Evolutionary conservation across 2,329 filamentous ascomycete species (phyloP), one percentile per base, ranked within the genome.

Genomic region (Pseudohalonectria lignicola): DNA sequence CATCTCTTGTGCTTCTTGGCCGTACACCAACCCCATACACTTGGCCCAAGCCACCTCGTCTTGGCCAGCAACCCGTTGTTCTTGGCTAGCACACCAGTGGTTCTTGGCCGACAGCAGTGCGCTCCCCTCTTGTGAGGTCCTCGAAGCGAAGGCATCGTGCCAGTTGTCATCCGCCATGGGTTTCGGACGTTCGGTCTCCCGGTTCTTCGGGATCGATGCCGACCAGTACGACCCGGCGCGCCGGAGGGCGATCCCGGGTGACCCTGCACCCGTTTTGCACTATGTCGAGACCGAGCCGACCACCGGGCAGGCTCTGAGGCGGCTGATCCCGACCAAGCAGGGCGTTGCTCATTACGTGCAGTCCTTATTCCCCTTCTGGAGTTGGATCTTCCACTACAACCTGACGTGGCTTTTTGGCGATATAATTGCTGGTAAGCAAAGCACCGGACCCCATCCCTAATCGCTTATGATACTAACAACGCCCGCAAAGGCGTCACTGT

Each of bases 371-470:
- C 92, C 92, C 0, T 96, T 95, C 54, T 56, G 83, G 5, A 69
- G 76, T n/a, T 98, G 92, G 92, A 90, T 96, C 41, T 60, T 66
- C 10, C 76, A 79, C 48, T 98, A 98, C 64, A 98, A 98, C 55
- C 11, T 79, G 4, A 79, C 87, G 64, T 98, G 92, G 92, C 61
- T 95, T 7, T 59, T 77, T 13, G 92, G 92, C 50, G 92, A 98
- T 61, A 60, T 96, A 32, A 79, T 96, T 41, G 90, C 92, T 42
- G 90, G 84, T 83, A 55, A 53, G 74, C 13, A n/a, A n/a, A n/a
- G n/a, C n/a, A n/a, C n/a, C n/a, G n/a, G 17, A 11, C 11, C n/a
- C 19, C 4, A 11, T 29, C 12, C 15, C 7, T 2, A 19, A 34
- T 2, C 11, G 18, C 23, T 10, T 23, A 12, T 31, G n/a, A 15